These are phyloP conservation scores for Gnaphalium uliginosum DNA, from an alignment of 129 eudicot genomes.

Conservation along the genomic window DNA sequence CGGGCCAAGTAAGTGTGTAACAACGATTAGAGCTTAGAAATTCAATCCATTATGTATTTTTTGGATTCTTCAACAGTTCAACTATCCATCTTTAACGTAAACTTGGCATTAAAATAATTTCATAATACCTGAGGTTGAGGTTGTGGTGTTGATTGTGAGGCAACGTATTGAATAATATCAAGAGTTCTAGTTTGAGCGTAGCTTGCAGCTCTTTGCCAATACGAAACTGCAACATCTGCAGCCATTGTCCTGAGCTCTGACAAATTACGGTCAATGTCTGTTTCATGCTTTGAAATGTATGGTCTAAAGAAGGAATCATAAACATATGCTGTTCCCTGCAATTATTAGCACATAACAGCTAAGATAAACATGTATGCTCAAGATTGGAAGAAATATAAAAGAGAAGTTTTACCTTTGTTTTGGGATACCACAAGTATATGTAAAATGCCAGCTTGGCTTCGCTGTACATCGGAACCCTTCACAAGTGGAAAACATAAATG, in stretches of 20 bases:
- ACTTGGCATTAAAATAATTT: not conserved
- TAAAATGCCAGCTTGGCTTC: slow-evolving; percentile 95
- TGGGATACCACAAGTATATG: slow-evolving; percentile 86
- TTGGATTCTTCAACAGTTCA: not conserved
- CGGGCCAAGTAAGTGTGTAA: not conserved
- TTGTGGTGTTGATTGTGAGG: slow-evolving; percentile 78
- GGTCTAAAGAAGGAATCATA: slow-evolving; percentile 88
- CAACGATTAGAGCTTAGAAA: not conserved
- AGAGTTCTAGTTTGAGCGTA: slow-evolving; percentile 75
- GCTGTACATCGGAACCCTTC: slow-evolving; percentile 94
- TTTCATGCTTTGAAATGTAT: slow-evolving; percentile 76
- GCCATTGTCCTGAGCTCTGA: slow-evolving; percentile 80
- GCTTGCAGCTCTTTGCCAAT: slow-evolving; percentile 71
- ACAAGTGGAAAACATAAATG: slow-evolving; percentile 29
- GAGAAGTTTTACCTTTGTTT: slow-evolving; percentile 63
- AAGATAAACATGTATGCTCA: not conserved
- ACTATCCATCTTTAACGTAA: not conserved
- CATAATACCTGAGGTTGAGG: slow-evolving; percentile 66
- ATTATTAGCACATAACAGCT: slow-evolving; percentile 12
- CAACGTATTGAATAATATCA: slow-evolving; percentile 79
- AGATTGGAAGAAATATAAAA: not conserved
- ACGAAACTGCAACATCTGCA: slow-evolving; percentile 62
- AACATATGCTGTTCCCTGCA: slow-evolving; percentile 91
- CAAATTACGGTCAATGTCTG: slow-evolving; percentile 80
- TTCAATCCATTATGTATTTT: not conserved